phyloP scores from a whole-genome alignment of 2,329 filamentous ascomycete genomes.

The Penicillium griseofulvum region DNA sequence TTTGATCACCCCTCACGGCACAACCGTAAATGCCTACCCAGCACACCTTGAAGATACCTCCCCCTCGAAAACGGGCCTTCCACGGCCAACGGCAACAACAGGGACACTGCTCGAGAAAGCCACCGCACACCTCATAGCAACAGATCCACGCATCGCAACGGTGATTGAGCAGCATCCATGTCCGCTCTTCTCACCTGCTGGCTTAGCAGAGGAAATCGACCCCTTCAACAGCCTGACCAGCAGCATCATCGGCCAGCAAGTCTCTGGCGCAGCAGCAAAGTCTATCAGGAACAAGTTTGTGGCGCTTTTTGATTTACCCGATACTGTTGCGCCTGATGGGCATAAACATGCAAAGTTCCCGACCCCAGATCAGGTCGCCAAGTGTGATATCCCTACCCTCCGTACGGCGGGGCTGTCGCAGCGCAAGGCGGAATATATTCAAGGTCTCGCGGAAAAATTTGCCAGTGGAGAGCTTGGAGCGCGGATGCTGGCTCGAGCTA shows the following conservation, averaged over 20 bases:
- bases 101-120: conserved; percentile 72
- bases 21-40: conserved; percentile 50
- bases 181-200: conserved; percentile 73
- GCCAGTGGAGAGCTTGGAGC: conserved; percentile 70
- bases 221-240: conserved; percentile 80
- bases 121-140: conserved; percentile 67
- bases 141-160: conserved; percentile 69
- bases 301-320: conserved; percentile 59
- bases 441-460: conserved; percentile 82
- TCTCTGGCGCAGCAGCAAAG: conserved; percentile 85
- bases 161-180: conserved; percentile 75
- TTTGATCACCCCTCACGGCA: conserved; percentile 49
- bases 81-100: conserved; percentile 58
- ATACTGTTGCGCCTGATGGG: conserved; percentile 14
- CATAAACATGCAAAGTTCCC: conserved; percentile 58
- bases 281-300: conserved; percentile 87
- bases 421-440: conserved; percentile 93
- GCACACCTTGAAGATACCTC: conserved; percentile 36
- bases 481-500: conserved; percentile 70
- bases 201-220: conserved; percentile 79
- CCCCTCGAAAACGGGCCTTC: conserved; percentile 41
- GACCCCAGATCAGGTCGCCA: conserved; percentile 68
- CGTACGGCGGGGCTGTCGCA: conserved; percentile 86
- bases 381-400: conserved; percentile 62
- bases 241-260: conserved; percentile 94